A percentile compares a stretch with the other conserved stretches of the same genome.
phyloP scores from a whole-genome alignment of 2,329 filamentous ascomycete genomes.

The Aureobasidium subglaciale region DNA sequence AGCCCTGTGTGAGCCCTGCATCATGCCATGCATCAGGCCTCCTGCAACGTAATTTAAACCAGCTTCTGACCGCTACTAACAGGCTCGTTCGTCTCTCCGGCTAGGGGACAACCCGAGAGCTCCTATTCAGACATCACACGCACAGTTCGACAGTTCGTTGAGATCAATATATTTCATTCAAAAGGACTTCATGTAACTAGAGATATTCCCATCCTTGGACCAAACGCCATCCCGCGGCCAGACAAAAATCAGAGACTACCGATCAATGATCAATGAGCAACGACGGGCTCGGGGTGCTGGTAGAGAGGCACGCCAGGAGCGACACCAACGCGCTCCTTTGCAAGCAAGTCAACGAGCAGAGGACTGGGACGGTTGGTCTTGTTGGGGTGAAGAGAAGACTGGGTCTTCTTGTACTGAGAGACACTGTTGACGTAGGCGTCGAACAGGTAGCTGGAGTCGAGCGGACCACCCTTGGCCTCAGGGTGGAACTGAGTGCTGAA shows the following conservation, averaged over 20 bases:
- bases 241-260: not conserved
- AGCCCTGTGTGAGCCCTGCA: not conserved
- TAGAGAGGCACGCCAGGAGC: slow-evolving; percentile 31
- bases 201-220: not conserved
- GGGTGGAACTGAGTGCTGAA: slow-evolving; percentile 99
- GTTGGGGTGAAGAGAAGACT: slow-evolving; percentile 60
- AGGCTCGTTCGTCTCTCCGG: no score
- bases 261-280: slow-evolving; percentile 9
- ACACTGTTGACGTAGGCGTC: slow-evolving; percentile 94
- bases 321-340: slow-evolving; percentile 92
- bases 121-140: no score
- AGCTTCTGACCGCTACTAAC: not conserved
- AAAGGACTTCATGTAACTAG: not conserved
- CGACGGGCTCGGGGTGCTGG: slow-evolving; percentile 15
- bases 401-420: slow-evolving; percentile 76
- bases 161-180: not conserved
- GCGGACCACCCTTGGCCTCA: slow-evolving; percentile 92
- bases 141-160: not conserved
- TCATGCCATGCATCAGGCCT: not conserved
- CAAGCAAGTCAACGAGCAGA: slow-evolving; percentile 81
- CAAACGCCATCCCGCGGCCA: slow-evolving; percentile 5
- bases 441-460: slow-evolving; percentile 93
- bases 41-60: not conserved
- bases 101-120: no score
- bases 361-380: slow-evolving; percentile 84